Evolutionary conservation across 1,284 basidiomycete genomes (phyloP).

Genomic region (Boletus coffeatus): DNA sequence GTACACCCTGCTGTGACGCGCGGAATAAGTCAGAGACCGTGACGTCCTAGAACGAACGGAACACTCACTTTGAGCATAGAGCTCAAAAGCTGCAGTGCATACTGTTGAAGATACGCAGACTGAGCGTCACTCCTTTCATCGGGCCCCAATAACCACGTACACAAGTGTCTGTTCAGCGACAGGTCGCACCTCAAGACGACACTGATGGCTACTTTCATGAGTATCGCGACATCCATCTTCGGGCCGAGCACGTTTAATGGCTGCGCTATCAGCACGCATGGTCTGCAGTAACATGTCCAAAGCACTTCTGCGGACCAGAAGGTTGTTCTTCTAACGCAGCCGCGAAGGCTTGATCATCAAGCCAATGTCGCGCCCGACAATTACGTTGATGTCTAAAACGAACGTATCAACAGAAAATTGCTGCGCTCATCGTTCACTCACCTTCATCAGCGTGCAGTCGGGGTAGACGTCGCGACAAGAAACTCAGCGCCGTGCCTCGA

Average conservation of each 20-base stretch:
- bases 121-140: constrained; percentile 75
- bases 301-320: constrained; percentile 78
- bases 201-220: constrained; percentile 73
- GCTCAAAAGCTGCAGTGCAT: constrained; percentile 67
- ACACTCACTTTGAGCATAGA: constrained; percentile 58
- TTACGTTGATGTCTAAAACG: constrained; percentile 58
- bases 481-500: constrained; percentile 85
- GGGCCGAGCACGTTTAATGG: constrained; percentile 57
- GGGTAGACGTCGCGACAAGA: constrained; percentile 77
- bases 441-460: constrained; percentile 65
- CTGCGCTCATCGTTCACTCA: constrained; percentile 25
- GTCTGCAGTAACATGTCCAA: constrained; percentile 79
- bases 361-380: constrained; percentile 84
- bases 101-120: constrained; percentile 59
- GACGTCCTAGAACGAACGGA: constrained; percentile 23
- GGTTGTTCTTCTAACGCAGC: constrained; percentile 88
- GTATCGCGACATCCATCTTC: constrained; percentile 60
- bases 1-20: too few species aligned
- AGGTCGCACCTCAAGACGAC: constrained; percentile 91
- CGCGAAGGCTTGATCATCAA: constrained; percentile 91
- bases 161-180: constrained; percentile 88
- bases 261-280: constrained; percentile 66
- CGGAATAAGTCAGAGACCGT: constrained; percentile 2
- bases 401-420: constrained; percentile 6
- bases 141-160: constrained; percentile 87